Evolutionary conservation across 2,329 filamentous ascomycete species (phyloP), one percentile per base, ranked within the genome.

Genomic region (Pseudogymnoascus sp.): DNA sequence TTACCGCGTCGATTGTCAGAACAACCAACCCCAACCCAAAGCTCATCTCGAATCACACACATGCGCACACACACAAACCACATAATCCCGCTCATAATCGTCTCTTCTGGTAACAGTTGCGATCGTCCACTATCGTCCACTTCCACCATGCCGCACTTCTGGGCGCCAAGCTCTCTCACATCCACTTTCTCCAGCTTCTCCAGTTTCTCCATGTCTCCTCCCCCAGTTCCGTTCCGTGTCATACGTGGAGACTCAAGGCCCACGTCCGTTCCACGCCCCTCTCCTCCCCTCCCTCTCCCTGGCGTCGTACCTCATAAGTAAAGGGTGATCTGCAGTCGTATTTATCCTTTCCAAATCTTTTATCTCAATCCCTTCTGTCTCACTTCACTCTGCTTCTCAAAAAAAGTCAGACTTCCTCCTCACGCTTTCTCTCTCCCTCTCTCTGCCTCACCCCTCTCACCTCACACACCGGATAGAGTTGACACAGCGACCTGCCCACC

Each of bases 101-200:
- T 55, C 48, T 12, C n/a, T 33, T 55, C 48, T 55, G n/a, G 48
- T 55, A 55, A 55, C 48, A 55, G 48, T 55, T 55, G 48, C 29
- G 48, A 55, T 55, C 29, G 29, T 55, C 48, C 6, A 21, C 21
- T 21, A 21, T 21, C 21, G 21, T 21, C 21, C 21, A 21, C 21
- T 21, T 21, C 21, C 21, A 6, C 12, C 27, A 55, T 55, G 48
- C 48, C 48, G 48, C 29, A 4, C 21, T 13, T 5, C 29, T 33
- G 0, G 48, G 29, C 48, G 48, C 48, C 48, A 55, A 55, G 48
- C 9, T 12, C n/a, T 31, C 31, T 15, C 9, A 8, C 15, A 33
- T 33, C 48, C 48, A 55, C 48, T 33, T 55, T 55, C 48, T 55
- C 48, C 48, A 55, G 48, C 48, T 55, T 55, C 29, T 33, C 29